These are phyloP conservation scores for Coleophoma cylindrospora DNA, from an alignment of 2,329 filamentous ascomycete species.

Conservation along the genomic window DNA sequence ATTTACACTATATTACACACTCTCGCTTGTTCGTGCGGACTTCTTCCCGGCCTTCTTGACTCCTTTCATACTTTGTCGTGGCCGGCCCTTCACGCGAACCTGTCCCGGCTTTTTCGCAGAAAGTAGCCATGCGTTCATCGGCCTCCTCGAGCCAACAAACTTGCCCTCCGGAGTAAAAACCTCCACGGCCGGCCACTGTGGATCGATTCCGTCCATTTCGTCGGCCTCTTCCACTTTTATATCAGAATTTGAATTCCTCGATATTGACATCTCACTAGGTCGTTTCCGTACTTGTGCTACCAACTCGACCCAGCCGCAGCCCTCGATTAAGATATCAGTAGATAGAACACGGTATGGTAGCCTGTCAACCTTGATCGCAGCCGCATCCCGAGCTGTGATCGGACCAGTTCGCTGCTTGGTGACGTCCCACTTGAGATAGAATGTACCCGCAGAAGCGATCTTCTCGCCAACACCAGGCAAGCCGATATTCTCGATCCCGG, in stretches of 20 bases:
- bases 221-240: constrained; percentile 5
- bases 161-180: constrained; percentile 83
- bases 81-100: constrained; percentile 47
- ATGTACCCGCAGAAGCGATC: constrained; percentile 68
- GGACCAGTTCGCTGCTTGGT: constrained; percentile 75
- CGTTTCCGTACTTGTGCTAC: constrained; percentile 71
- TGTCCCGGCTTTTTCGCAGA: constrained; percentile 49
- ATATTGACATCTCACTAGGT: constrained; percentile 29
- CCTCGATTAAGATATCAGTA: constrained; percentile 83
- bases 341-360: constrained; percentile 78
- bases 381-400: constrained; percentile 58
- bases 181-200: constrained; percentile 67
- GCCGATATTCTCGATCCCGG: constrained; percentile 59
- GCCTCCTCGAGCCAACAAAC: constrained; percentile 61
- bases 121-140: constrained; percentile 66
- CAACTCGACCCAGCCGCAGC: constrained; percentile 89
- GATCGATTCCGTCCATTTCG: constrained; percentile 18
- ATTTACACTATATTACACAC: no score
- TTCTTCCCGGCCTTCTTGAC: constrained; percentile 45
- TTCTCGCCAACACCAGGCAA: constrained; percentile 49
- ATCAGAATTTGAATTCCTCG: constrained; percentile 11
- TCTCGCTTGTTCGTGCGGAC: no score
- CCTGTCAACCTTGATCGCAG: constrained; percentile 57
- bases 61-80: constrained; percentile 66
- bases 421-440: constrained; percentile 74